These are phyloP conservation scores for Firmiana major DNA, from an alignment of 345 rosid species.

Conservation along the genomic window DNA sequence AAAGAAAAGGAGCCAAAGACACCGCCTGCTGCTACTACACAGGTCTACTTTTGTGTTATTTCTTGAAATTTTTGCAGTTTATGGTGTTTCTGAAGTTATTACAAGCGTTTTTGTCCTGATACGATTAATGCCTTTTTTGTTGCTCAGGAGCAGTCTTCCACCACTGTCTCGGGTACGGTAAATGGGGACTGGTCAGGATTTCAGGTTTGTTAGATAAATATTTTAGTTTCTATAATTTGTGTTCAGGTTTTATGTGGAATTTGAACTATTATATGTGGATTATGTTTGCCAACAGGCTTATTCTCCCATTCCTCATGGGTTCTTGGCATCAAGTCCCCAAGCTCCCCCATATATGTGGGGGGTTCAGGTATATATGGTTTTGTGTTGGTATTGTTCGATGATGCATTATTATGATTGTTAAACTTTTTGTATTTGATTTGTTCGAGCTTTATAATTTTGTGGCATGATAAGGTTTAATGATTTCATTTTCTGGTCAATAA, in stretches of 20 bases:
- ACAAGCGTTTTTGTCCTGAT: neutral
- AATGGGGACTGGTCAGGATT: conserved; percentile 96
- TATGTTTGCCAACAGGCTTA: conserved; percentile 53
- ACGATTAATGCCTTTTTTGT: conserved; percentile 5
- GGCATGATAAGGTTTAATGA: neutral
- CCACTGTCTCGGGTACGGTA: conserved; percentile 51
- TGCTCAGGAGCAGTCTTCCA: conserved; percentile 66
- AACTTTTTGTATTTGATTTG: neutral
- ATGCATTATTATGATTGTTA: neutral
- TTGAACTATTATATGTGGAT: conserved; percentile 7
- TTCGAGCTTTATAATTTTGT: neutral
- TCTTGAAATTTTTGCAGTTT: neutral
- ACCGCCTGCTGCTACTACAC: conserved; percentile 51
- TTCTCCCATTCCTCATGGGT: conserved; percentile 92
- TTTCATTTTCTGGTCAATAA: neutral
- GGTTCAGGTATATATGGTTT: conserved; percentile 66
- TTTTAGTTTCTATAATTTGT: neutral
- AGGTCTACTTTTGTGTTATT: conserved; percentile 41
- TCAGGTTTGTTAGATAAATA: conserved; percentile 53
- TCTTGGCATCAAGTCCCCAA: conserved; percentile 94
- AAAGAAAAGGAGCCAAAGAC: conserved; percentile 71
- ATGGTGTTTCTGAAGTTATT: neutral
- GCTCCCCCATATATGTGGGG: conserved; percentile 99
- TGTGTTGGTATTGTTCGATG: neutral
- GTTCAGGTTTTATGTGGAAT: conserved; percentile 14